Conservation (phyloP, 148 eudicot species). For the Camellia japonica region DNA sequence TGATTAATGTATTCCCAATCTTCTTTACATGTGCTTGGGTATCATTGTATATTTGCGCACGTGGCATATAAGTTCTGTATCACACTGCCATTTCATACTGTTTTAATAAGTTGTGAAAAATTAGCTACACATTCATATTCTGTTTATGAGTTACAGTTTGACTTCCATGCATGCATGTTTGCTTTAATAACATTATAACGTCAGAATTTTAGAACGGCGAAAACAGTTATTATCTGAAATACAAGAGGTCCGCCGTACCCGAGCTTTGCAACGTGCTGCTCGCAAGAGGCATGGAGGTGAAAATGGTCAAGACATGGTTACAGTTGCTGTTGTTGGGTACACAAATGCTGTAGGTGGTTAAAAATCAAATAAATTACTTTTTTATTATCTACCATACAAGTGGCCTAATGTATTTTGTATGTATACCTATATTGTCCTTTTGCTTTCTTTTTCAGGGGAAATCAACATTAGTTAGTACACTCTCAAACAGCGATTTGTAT, state of each 20-base stretch:
- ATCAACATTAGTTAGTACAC: conserved; percentile 83
- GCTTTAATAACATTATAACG: conserved; percentile 21
- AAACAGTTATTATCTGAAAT: conserved; percentile 72
- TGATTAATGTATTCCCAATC: not conserved
- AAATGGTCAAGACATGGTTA: conserved; percentile 63
- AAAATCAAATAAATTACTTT: not conserved
- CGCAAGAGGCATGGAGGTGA: conserved; percentile 70
- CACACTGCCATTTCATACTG: conserved; percentile 1
- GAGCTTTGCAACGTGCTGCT: conserved; percentile 91
- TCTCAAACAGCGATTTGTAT: conserved; percentile 38
- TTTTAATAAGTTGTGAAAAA: not conserved
- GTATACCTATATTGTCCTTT: conserved; percentile 8
- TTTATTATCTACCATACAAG: not conserved
- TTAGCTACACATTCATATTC: not conserved
- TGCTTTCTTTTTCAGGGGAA: conserved; percentile 59
- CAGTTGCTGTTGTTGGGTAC: conserved; percentile 83
- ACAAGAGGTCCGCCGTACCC: conserved; percentile 82
- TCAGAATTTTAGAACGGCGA: conserved; percentile 77
- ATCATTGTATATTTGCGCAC: not conserved
- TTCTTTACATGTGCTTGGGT: not conserved
- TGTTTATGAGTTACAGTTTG: not conserved
- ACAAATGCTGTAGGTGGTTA: conserved; percentile 86
- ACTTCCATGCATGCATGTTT: not conserved
- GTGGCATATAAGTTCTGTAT: not conserved
- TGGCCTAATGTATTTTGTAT: not conserved